phyloP scores from a whole-genome alignment of 129 eudicot genomes.

The Dittrichia graveolens region DNA sequence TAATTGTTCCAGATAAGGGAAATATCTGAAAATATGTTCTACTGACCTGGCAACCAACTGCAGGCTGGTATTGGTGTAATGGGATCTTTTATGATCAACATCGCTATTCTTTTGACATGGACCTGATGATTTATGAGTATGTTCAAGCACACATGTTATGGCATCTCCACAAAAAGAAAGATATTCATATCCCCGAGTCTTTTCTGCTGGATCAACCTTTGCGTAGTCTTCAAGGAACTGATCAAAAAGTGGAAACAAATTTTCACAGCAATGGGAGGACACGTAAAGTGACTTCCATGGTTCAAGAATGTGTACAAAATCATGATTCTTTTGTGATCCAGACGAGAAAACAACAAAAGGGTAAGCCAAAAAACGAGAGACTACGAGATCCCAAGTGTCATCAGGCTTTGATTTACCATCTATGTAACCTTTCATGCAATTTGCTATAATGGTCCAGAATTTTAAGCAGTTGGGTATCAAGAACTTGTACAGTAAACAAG shows the following conservation, averaged over 20 bases:
- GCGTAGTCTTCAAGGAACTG: conserved; percentile 50
- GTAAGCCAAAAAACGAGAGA: conserved; percentile 55
- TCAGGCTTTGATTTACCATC: conserved; percentile 41
- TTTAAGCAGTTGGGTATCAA: conserved; percentile 32
- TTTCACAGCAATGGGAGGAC: conserved; percentile 41
- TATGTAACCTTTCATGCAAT: conserved; percentile 48
- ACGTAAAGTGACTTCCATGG: conserved; percentile 57
- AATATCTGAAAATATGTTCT: not conserved
- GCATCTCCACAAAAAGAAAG: conserved; percentile 49
- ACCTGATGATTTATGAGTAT: conserved; percentile 22
- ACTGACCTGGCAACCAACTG: conserved; percentile 63
- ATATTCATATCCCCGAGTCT: conserved; percentile 22
- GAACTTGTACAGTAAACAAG: conserved; percentile 43
- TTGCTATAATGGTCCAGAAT: conserved; percentile 59
- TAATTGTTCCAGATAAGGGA: not conserved
- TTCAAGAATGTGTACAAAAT: conserved; percentile 48
- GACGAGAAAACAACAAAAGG: conserved; percentile 51
- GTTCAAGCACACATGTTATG: conserved; percentile 49
- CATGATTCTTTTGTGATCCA: conserved; percentile 25
- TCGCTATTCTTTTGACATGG: conserved; percentile 21
- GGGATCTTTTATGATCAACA: conserved; percentile 30
- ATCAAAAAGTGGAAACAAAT: conserved; percentile 41
- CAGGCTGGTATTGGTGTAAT: conserved; percentile 42
- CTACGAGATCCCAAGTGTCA: conserved; percentile 38
- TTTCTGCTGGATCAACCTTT: conserved; percentile 32